These are phyloP conservation scores for Telopea speciosissima DNA, from an alignment of 177 flowering plant genomes.

Conservation along the genomic window DNA sequence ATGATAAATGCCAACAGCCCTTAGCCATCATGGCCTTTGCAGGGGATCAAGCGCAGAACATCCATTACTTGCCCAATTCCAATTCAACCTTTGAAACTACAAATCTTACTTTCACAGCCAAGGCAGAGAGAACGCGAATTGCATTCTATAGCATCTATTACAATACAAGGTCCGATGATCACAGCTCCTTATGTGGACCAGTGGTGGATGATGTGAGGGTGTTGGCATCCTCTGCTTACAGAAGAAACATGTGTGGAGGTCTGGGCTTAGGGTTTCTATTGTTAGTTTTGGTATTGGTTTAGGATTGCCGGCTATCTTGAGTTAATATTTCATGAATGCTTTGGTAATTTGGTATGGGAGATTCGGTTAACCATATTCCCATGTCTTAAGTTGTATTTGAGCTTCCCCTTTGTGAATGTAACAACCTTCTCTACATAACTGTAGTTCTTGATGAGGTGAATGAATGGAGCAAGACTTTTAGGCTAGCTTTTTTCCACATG, in stretches of 20 bases:
- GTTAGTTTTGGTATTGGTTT: conserved; percentile 25
- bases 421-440: neutral
- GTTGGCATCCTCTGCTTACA: conserved; percentile 41
- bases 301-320: neutral
- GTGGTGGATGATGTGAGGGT: conserved; percentile 87
- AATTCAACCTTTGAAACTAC: conserved; percentile 50
- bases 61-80: conserved; percentile 62
- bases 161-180: conserved; percentile 78
- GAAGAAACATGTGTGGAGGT: conserved; percentile 23
- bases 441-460: neutral
- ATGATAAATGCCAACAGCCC: conserved; percentile 72
- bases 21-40: conserved; percentile 92
- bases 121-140: conserved; percentile 80
- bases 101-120: conserved; percentile 74
- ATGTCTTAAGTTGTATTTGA: neutral
- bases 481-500: too few species aligned
- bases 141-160: conserved; percentile 93
- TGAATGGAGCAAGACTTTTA: neutral
- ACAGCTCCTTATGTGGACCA: conserved; percentile 93
- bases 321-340: neutral
- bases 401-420: neutral
- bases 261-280: conserved; percentile 26
- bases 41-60: conserved; percentile 78
- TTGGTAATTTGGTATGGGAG: neutral
- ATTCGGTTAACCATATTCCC: neutral